A percentile compares a stretch with the other conserved stretches of the same genome.
These are phyloP conservation scores for Yamadazyma ubonensis DNA, from an alignment of 805 yeast species.

Conservation along the genomic window DNA sequence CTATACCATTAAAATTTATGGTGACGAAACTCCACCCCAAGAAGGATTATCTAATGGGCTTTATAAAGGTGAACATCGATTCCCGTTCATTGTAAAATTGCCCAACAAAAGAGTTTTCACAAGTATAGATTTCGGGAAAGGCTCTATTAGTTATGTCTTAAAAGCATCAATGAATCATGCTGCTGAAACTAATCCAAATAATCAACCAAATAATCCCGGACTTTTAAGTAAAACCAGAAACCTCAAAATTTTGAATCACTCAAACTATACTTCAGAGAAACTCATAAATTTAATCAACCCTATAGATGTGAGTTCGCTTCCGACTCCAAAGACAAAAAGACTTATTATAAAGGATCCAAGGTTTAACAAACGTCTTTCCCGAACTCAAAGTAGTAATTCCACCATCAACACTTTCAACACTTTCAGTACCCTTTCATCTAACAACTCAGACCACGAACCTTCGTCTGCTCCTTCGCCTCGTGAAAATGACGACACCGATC, in stretches of 20 bases:
- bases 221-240: slow-evolving; percentile 24
- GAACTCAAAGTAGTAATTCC: slow-evolving; percentile 37
- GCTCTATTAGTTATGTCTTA: slow-evolving; percentile 69
- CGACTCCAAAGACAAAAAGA: slow-evolving; percentile 64
- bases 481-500: not conserved
- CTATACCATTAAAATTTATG: slow-evolving; percentile 60
- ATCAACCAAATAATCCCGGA: slow-evolving; percentile 15
- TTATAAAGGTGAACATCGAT: slow-evolving; percentile 81
- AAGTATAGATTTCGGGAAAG: slow-evolving; percentile 78
- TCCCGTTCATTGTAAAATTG: slow-evolving; percentile 81
- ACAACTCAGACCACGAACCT: slow-evolving; percentile 25
- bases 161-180: slow-evolving; percentile 46
- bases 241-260: slow-evolving; percentile 24
- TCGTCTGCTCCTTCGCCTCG: slow-evolving; percentile 7
- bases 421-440: slow-evolving; percentile 29
- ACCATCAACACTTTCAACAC: slow-evolving; percentile 33
- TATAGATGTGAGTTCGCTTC: slow-evolving; percentile 64
- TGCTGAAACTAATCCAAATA: not conserved
- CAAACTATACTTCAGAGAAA: slow-evolving; percentile 51
- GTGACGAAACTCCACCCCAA: slow-evolving; percentile 24
- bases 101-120: slow-evolving; percentile 73
- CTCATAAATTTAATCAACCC: slow-evolving; percentile 65
- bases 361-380: slow-evolving; percentile 22
- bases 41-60: slow-evolving; percentile 45
- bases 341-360: slow-evolving; percentile 60